Conservation (phyloP, 2,329 filamentous ascomycete species). For the Penicillium sp. region DNA sequence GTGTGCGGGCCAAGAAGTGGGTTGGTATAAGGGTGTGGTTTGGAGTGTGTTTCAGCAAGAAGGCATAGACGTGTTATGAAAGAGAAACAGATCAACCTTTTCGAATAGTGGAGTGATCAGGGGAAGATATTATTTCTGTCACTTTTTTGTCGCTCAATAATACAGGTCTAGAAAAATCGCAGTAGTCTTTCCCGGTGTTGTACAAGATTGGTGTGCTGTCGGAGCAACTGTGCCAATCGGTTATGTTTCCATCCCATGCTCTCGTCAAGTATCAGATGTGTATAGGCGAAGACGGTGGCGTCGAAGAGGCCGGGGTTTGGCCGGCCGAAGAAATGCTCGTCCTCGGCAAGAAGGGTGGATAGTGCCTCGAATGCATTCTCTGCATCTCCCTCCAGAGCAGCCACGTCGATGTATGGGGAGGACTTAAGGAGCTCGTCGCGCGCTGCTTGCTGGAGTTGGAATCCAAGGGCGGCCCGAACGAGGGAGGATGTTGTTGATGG, state of each 20-base stretch:
- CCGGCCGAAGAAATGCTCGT: conserved; percentile 65
- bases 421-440: conserved; percentile 71
- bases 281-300: conserved; percentile 87
- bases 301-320: conserved; percentile 74
- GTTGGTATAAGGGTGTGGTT: conserved; percentile 60
- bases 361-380: conserved; percentile 66
- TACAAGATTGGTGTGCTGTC: conserved; percentile 64
- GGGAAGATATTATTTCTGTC: conserved; percentile 15
- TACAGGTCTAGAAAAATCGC: conserved; percentile 51
- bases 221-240: conserved; percentile 61
- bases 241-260: conserved; percentile 66
- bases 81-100: neutral
- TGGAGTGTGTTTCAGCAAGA: conserved; percentile 52
- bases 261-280: conserved; percentile 73
- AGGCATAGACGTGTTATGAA: conserved; percentile 17
- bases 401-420: conserved; percentile 57
- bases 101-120: conserved; percentile 4
- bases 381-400: conserved; percentile 63
- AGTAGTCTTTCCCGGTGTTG: conserved; percentile 65
- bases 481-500: conserved; percentile 62
- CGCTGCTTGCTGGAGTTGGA: conserved; percentile 73
- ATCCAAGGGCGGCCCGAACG: conserved; percentile 65
- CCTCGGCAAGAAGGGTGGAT: conserved; percentile 59
- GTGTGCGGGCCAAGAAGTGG: conserved; percentile 67
- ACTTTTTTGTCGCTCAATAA: conserved; percentile 15